Conservation (phyloP, 805 yeast species). For the Sungouiozyma ichnusensis region DNA sequence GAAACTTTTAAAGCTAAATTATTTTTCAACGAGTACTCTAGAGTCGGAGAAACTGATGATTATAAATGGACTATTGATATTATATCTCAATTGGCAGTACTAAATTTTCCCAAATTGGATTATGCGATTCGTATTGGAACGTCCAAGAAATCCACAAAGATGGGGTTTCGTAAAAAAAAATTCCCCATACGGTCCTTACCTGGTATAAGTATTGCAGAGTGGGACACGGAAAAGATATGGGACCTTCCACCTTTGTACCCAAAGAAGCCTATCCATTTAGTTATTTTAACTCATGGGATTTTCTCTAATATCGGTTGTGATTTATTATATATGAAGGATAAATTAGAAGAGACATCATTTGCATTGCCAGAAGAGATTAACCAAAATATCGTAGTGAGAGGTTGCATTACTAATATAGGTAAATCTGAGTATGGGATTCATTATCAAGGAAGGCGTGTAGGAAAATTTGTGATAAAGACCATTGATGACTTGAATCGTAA, state of each 20-base stretch:
- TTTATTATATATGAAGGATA: slow-evolving; percentile 77
- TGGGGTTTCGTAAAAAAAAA: slow-evolving; percentile 3
- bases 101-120: slow-evolving; percentile 54
- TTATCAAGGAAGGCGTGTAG: slow-evolving; percentile 73
- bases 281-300: slow-evolving; percentile 82
- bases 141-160: slow-evolving; percentile 22
- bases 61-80: slow-evolving; percentile 77
- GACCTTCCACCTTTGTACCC: slow-evolving; percentile 45
- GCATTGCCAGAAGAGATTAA: slow-evolving; percentile 12
- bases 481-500: slow-evolving; percentile 38
- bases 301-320: slow-evolving; percentile 88
- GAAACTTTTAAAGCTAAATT: slow-evolving; percentile 52
- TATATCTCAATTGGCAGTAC: slow-evolving; percentile 68
- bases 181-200: slow-evolving; percentile 2
- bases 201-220: slow-evolving; percentile 23
- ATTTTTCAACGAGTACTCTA: slow-evolving; percentile 34
- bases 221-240: slow-evolving; percentile 69
- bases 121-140: slow-evolving; percentile 54
- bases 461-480: slow-evolving; percentile 43
- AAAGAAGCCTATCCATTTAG: slow-evolving; percentile 62
- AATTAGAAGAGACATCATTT: slow-evolving; percentile 40
- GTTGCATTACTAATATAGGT: slow-evolving; percentile 73
- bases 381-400: slow-evolving; percentile 65
- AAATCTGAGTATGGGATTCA: slow-evolving; percentile 84
- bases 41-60: slow-evolving; percentile 16